phyloP scores from a whole-genome alignment of 2,329 filamentous ascomycete genomes.

The Epichloe sp. region DNA sequence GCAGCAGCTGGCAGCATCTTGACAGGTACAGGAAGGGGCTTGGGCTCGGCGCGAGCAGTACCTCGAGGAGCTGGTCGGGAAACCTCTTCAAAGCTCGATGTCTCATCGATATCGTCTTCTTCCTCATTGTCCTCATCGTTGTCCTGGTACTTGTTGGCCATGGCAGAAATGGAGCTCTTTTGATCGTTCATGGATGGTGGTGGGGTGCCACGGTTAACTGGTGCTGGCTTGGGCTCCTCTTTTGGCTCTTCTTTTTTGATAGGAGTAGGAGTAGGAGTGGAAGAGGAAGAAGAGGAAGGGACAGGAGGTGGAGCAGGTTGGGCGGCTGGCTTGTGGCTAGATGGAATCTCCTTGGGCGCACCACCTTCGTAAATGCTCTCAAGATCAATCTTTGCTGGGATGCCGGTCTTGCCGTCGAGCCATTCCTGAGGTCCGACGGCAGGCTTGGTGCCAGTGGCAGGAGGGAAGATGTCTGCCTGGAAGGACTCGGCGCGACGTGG shows the following conservation, averaged over 20 bases:
- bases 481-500: slow-evolving; percentile 87
- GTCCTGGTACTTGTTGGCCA: slow-evolving; percentile 80
- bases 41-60: slow-evolving; percentile 25
- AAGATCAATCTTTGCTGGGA: slow-evolving; percentile 86
- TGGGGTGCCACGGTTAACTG: slow-evolving; percentile 24
- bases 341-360: slow-evolving; percentile 62
- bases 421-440: slow-evolving; percentile 72
- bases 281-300: neutral
- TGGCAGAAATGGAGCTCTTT: slow-evolving; percentile 71
- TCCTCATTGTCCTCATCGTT: slow-evolving; percentile 50
- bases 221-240: slow-evolving; percentile 34
- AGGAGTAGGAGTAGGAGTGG: slow-evolving; percentile 23
- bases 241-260: slow-evolving; percentile 24
- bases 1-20: slow-evolving; percentile 12
- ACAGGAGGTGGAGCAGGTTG: slow-evolving; percentile 29
- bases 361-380: slow-evolving; percentile 82
- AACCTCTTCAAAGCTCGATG: slow-evolving; percentile 79
- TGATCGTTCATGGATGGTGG: slow-evolving; percentile 70
- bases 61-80: slow-evolving; percentile 57
- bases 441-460: slow-evolving; percentile 65
- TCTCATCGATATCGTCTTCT: slow-evolving; percentile 49
- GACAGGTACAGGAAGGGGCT: slow-evolving; percentile 25
- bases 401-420: slow-evolving; percentile 69
- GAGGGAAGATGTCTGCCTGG: slow-evolving; percentile 94
- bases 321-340: slow-evolving; percentile 49